Conservation (phyloP, 441 rosid genomes). For the Raphanus hybrid region DNA sequence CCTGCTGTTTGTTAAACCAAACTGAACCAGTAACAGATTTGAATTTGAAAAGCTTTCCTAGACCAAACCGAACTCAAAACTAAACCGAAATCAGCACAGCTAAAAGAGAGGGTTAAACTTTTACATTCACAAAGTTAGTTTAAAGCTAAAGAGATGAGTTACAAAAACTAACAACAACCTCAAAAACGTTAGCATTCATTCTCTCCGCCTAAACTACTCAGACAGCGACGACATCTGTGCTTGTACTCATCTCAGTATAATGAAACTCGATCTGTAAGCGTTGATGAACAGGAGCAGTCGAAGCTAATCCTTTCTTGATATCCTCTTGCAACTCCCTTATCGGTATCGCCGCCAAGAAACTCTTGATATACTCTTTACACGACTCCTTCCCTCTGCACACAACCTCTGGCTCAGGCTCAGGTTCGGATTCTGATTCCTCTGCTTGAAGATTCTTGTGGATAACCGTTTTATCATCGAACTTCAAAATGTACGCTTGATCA, state of each 20-base stretch:
- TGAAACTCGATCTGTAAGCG: constrained; percentile 84
- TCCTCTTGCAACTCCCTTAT: constrained; percentile 76
- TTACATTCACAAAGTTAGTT: constrained; percentile 35
- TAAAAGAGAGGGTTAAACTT: too few species aligned
- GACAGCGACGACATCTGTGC: background rate
- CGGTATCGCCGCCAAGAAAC: constrained; percentile 90
- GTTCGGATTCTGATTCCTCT: constrained; percentile 42
- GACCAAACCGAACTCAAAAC: too few species aligned
- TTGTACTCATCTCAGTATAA: constrained; percentile 48
- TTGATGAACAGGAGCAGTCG: constrained; percentile 72
- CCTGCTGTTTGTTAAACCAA: too few species aligned
- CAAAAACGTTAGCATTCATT: constrained; percentile 24
- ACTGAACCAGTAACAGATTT: too few species aligned
- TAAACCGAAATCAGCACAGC: too few species aligned
- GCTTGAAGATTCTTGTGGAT: constrained; percentile 45
- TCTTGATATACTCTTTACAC: constrained; percentile 88
- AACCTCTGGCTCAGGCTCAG: constrained; percentile 21
- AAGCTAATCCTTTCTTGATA: constrained; percentile 71
- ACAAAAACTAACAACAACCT: constrained; percentile 30
- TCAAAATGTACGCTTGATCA: constrained; percentile 74
- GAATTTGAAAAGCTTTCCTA: too few species aligned
- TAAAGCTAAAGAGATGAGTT: constrained; percentile 7
- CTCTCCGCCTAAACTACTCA: constrained; percentile 18
- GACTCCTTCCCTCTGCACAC: constrained; percentile 69
- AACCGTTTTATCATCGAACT: constrained; percentile 58